Conservation (phyloP, 2,329 filamentous ascomycete genomes). For the Elsinoe ampelina region DNA sequence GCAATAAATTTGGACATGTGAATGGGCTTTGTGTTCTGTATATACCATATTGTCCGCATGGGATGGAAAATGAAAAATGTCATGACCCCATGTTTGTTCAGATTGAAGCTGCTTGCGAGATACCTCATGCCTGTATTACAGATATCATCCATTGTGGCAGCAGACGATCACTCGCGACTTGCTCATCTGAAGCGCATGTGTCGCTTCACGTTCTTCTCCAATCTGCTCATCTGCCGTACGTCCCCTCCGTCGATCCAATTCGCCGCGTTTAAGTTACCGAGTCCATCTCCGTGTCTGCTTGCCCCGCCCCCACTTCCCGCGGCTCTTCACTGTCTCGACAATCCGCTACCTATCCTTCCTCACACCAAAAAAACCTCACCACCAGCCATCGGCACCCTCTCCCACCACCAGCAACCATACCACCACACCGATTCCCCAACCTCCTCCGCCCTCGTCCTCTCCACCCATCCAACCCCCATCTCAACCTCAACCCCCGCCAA, state of each 20-base stretch:
- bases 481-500: no score
- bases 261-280: conserved; percentile 4
- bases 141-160: no score
- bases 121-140: no score
- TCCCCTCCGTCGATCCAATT: background rate
- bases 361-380: background rate
- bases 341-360: no score
- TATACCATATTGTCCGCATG: conserved; percentile 8
- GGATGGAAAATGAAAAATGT: conserved; percentile 1
- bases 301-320: conserved; percentile 12
- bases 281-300: background rate
- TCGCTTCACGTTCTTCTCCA: no score
- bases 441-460: background rate
- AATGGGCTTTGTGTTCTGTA: background rate
- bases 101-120: background rate
- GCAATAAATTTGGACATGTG: background rate
- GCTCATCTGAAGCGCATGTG: background rate
- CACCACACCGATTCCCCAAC: background rate
- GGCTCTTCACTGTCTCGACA: no score
- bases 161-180: no score
- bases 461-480: background rate
- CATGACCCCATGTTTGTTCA: background rate
- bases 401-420: background rate
- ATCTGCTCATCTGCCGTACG: background rate
- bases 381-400: background rate